Evolutionary conservation across 805 yeast genomes (phyloP).

Genomic region (Candida dajiaensis): DNA sequence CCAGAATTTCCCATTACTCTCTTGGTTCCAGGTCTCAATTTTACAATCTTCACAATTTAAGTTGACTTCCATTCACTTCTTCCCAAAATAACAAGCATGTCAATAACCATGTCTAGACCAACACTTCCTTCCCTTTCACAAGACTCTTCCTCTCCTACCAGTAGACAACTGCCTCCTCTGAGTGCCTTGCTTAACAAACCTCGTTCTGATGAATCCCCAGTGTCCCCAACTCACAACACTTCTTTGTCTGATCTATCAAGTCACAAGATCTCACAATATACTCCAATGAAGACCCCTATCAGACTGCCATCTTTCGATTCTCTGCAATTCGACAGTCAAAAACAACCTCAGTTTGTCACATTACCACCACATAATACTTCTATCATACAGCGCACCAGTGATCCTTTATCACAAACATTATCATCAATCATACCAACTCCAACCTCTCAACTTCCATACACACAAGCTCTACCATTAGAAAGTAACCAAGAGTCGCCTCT

Average conservation of each 20-base stretch:
- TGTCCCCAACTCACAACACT: conserved; percentile 9
- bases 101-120: conserved; percentile 5
- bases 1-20: not conserved
- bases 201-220: conserved; percentile 1
- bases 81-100: not conserved
- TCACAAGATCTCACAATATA: conserved; percentile 1
- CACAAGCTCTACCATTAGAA: conserved; percentile 1
- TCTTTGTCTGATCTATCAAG: conserved; percentile 6
- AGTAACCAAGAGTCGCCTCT: conserved; percentile 15
- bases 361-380: conserved; percentile 2
- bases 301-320: conserved; percentile 25
- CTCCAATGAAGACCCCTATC: conserved; percentile 17
- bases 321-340: conserved; percentile 12
- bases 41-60: not conserved
- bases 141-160: not conserved
- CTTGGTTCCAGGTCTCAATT: too few relatives aligned
- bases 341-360: not conserved
- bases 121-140: conserved; percentile 2
- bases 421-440: conserved; percentile 8
- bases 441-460: conserved; percentile 4
- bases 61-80: not conserved
- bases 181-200: not conserved
- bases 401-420: not conserved
- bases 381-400: not conserved
- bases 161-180: conserved; percentile 1